Conservation (phyloP, 257 asterid species). For the Echites panduratus region DNA sequence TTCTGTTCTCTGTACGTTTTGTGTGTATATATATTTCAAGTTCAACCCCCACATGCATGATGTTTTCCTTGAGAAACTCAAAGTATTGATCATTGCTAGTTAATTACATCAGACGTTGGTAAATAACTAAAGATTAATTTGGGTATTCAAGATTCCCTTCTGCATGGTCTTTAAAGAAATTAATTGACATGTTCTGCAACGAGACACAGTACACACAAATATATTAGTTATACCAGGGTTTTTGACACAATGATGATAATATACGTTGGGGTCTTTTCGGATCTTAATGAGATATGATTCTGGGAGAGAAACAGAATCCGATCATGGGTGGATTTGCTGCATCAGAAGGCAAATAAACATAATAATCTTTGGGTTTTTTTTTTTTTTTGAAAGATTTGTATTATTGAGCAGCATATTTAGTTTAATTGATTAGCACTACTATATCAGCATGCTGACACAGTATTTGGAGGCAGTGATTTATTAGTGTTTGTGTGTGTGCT, state of each 20-base stretch:
- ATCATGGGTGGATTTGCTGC: not conserved
- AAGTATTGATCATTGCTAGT: not conserved
- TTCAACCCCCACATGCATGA: not conserved
- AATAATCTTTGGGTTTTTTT: not conserved
- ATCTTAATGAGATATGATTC: constrained; percentile 3
- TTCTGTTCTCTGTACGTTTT: too few species aligned
- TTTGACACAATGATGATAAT: not conserved
- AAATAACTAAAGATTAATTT: not conserved
- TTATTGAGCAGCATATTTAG: too few species aligned
- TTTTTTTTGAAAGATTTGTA: not conserved
- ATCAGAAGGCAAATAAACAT: not conserved
- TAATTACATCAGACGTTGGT: not conserved
- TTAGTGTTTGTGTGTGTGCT: too few species aligned
- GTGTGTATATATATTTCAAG: not conserved
- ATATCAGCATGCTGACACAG: not conserved
- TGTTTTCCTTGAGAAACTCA: not conserved
- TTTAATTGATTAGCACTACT: too few species aligned
- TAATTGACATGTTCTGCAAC: not conserved
- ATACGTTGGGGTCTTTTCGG: too few species aligned
- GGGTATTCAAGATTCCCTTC: not conserved
- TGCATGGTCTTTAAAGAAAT: not conserved
- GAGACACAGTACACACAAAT: not conserved
- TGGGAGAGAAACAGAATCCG: not conserved
- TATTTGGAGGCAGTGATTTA: not conserved
- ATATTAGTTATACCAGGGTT: not conserved